Base-by-base conservation (phyloP, 768 basidiomycete genomes). In the Gloeostereum incarnatum region DNA sequence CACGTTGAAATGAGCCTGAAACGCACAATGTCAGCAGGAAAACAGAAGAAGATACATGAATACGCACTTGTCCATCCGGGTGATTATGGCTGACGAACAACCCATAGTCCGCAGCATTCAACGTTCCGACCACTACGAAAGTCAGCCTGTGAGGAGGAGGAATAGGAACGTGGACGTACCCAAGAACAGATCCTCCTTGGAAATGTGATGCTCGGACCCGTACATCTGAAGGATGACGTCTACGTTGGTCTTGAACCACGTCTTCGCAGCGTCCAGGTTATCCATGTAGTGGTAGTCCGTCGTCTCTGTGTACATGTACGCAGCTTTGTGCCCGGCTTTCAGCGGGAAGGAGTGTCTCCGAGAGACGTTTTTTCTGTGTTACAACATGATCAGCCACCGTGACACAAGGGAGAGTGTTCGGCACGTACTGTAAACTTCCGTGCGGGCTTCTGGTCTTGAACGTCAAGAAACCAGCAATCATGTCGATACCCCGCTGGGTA, bases 81-180 rank as follows among this genome's bases (percentile, higher is more conserved):
- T 85, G 81, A 36, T 61, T 52, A 41, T 86, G 80, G 48, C 81
- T 81, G 25, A 88, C 84, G 45, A 87, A 78, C 18, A 85, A 57
- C 0, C 75, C 86, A 56, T 84, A 83, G 40, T 83, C 79, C 0
- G 75, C 68, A 5, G 86, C 71, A 33, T 75, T 71, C 3, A 91
- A 63, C 0, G 80, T 69, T 3, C 87, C 87, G 22, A 88, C 73
- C 17, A 87, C 73, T 73, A 37, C 27, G 33, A 42, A 20, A 48
- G 44, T 33, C 42, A 7, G 29, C 14, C 24, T 7, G 23, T 44
- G 39, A 22, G 32, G 26, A 11, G 18, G 19, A 13, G 40, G 3
- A 25, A 26, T 23, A 16, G 14, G 23, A 21, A 9, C 38, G 36
- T n/a, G 27, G 0, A 21, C 51, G 35, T 43, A 48, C 61, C 73